Evolutionary conservation across 352 stramenopile species (phyloP).

Genomic region (Thalassiosira oceanica): DNA sequence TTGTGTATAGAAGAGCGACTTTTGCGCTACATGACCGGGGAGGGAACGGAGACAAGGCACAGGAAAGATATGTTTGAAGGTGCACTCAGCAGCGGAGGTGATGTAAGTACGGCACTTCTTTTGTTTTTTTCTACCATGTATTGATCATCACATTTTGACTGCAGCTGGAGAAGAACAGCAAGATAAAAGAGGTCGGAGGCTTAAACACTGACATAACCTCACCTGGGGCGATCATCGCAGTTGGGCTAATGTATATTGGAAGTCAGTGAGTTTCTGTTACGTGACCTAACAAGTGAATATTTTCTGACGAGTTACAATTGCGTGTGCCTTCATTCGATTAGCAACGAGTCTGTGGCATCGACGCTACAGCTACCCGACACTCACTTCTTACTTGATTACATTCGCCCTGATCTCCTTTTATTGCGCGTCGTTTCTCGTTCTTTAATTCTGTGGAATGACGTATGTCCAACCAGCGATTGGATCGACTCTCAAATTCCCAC

Average conservation of each 20-base stretch:
- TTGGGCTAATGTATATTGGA: constrained; percentile 96
- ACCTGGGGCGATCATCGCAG: constrained; percentile 88
- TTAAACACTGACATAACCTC: constrained; percentile 95
- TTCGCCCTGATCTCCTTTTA: constrained; percentile 93
- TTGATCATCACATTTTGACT: too few relatives aligned
- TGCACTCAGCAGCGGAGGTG: constrained; percentile 41
- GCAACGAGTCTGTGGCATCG: constrained; percentile 68
- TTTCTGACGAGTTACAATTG: too few relatives aligned
- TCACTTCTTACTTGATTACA: constrained; percentile 92
- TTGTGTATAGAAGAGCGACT: constrained; percentile 95
- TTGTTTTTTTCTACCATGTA: too few relatives aligned
- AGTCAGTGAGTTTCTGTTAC: constrained; percentile 81
- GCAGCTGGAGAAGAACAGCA: constrained; percentile 75
- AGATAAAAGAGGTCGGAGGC: constrained; percentile 85
- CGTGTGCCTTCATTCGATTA: constrained; percentile 1
- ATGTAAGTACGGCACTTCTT: too few relatives aligned
- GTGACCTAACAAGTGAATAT: background rate
- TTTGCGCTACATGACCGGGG: constrained; percentile 91
- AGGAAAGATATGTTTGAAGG: constrained; percentile 34
- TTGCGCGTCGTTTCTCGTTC: constrained; percentile 91
- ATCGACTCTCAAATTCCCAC: constrained; percentile 85
- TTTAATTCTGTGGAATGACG: constrained; percentile 92
- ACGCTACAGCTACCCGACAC: constrained; percentile 91
- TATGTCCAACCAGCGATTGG: constrained; percentile 88
- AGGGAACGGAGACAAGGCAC: constrained; percentile 46